Base-by-base conservation (phyloP, 2,329 filamentous ascomycete species). In the Fusarium nanum region DNA sequence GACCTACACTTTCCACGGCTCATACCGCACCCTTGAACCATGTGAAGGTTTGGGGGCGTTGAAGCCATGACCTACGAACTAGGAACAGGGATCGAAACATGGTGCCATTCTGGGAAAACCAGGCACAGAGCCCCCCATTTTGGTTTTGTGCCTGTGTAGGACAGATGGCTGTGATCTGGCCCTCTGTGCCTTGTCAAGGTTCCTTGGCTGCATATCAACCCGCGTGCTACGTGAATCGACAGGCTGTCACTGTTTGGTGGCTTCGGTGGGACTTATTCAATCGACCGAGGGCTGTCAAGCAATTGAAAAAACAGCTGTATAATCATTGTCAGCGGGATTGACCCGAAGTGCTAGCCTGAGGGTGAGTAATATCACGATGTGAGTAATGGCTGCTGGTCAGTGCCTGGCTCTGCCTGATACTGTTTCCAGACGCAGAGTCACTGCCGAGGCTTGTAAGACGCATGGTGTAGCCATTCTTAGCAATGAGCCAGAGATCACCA, bases 241-340 rank as follows among this genome's bases (percentile, higher is more conserved):
- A 71, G 64, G 67, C 47, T 58, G 58, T 34, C 58, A 52, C 25
- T 25, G 22, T 53, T 55, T 50, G 25, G 47, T 34, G 42, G 49
- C 41, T n/a, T 60, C 63, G 67, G 68, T 41, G 68, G 67, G 47
- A 71, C 67, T 70, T 64, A 20, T 41, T 64, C 23, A 70, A 68
- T 50, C 30, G 53, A 44, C 67, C 67, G 67, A 71, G 45, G 63
- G 53, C 10, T 70, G 52, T 30, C 37, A 27, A 53, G 47, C 30
- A 25, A 59, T 34, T 41, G 56, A 56, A 45, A 50, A 32, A 37
- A 28, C 5, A 45, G 14, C 9, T 22, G 40, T 23, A n/a, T 41
- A 37, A 40, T 42, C 53, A 41, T 48, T 22, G 68, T 71, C 59
- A 70, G 63, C 58, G 52, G 67, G 50, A 37, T 71, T 40, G 27